These are phyloP conservation scores for Solanum chmielewskii DNA, from an alignment of 257 asterid genomes.

Conservation along the genomic window DNA sequence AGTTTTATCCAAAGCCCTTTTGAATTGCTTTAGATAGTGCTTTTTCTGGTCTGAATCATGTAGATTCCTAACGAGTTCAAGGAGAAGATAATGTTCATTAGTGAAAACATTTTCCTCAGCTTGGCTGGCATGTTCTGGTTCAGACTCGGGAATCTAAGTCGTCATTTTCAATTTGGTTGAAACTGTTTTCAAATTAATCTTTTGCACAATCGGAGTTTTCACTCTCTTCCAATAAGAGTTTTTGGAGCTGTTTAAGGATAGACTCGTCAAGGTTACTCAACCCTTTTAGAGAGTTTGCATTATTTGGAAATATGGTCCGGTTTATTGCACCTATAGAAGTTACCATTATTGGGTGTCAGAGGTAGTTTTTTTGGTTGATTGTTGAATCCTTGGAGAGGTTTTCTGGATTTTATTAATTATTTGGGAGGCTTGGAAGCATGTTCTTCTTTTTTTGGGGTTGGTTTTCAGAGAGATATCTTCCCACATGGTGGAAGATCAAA, in stretches of 20 bases:
- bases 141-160: neutral
- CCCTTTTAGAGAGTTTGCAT: neutral
- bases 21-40: neutral
- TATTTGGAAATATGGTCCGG: neutral
- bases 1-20: neutral
- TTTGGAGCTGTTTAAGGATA: neutral
- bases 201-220: neutral
- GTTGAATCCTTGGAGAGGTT: too few species aligned
- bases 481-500: too few species aligned
- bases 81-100: neutral
- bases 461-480: too few species aligned
- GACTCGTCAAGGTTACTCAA: neutral
- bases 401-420: too few species aligned
- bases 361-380: neutral
- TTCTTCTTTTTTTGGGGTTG: neutral
- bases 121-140: neutral
- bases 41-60: neutral
- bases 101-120: neutral
- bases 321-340: neutral
- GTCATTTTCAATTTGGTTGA: neutral
- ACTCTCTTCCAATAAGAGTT: neutral
- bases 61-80: too few species aligned
- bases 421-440: neutral
- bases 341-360: neutral
- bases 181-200: neutral